Conservation (phyloP, 768 basidiomycete species). For the Asterophora parasitica region DNA sequence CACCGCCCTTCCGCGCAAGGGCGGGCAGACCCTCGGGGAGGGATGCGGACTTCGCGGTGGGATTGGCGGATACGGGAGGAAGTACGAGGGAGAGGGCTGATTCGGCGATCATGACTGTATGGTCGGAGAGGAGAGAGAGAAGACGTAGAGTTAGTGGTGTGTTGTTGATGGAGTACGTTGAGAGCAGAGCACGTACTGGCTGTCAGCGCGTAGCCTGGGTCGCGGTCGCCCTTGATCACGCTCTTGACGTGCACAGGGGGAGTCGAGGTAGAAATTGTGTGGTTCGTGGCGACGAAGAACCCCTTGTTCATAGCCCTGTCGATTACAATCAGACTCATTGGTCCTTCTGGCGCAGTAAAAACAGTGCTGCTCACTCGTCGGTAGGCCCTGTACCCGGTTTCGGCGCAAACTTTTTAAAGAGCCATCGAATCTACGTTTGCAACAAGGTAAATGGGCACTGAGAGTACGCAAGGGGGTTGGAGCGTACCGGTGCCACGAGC, state of each 20-base stretch:
- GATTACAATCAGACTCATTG: not conserved
- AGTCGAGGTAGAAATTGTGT: conserved; percentile 55
- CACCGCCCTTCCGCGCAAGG: conserved; percentile 61
- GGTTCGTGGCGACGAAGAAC: conserved; percentile 57
- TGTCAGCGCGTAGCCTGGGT: conserved; percentile 69
- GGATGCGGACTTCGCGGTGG: conserved; percentile 17
- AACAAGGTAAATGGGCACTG: not conserved
- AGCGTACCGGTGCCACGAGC: conserved; percentile 35
- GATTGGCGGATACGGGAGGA: too few relatives aligned
- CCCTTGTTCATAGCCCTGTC: conserved; percentile 56
- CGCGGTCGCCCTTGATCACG: conserved; percentile 60
- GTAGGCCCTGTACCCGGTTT: conserved; percentile 60
- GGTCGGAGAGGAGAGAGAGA: not conserved
- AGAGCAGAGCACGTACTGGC: conserved; percentile 34
- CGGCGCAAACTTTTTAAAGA: conserved; percentile 46
- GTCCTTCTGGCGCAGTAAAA: not conserved
- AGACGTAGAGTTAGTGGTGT: too few relatives aligned
- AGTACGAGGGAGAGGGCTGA: conserved; percentile 58
- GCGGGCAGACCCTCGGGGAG: conserved; percentile 46
- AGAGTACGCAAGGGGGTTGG: not conserved
- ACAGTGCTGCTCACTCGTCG: conserved; percentile 44
- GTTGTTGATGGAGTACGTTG: conserved; percentile 1
- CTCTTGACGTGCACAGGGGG: conserved; percentile 51
- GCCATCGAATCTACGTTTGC: conserved; percentile 45
- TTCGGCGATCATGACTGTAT: conserved; percentile 73